phyloP scores from a whole-genome alignment of 257 asterid species.

The Ballota nigra region DNA sequence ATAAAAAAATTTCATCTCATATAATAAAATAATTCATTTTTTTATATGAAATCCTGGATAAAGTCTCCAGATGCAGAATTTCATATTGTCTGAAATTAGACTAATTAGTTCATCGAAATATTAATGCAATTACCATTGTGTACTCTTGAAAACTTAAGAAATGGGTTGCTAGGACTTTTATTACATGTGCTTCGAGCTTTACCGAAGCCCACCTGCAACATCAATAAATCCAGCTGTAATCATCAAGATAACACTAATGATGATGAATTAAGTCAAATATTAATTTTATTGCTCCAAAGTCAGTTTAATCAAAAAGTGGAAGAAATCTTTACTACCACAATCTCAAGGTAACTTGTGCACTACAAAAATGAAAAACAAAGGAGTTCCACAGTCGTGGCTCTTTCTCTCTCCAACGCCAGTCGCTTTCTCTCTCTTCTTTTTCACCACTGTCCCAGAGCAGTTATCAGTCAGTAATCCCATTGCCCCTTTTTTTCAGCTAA shows the following conservation, averaged over 20 bases:
- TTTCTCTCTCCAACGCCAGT: conserved; percentile 27
- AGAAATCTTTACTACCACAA: conserved; percentile 17
- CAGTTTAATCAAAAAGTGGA: conserved; percentile 28
- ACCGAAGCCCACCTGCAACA: not conserved
- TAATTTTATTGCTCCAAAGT: conserved; percentile 22
- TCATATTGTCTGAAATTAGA: no score
- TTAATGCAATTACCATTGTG: not conserved
- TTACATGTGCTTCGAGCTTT: not conserved
- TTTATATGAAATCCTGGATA: no score
- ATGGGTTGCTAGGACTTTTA: not conserved
- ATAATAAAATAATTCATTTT: no score
- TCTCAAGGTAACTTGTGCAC: conserved; percentile 44
- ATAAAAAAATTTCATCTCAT: no score
- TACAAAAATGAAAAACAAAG: conserved; percentile 17
- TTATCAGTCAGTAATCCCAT: conserved; percentile 47
- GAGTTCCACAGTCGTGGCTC: not conserved
- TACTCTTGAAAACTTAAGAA: not conserved
- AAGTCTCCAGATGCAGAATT: no score
- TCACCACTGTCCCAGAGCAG: conserved; percentile 41
- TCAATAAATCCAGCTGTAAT: conserved; percentile 14
- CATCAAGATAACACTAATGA: conserved; percentile 11
- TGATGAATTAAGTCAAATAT: conserved; percentile 36
- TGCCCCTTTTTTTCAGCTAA: conserved; percentile 29
- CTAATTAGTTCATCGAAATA: not conserved
- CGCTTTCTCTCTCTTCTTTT: conserved; percentile 34